Conservation (phyloP, 441 rosid species). For the Manihot esculenta region DNA sequence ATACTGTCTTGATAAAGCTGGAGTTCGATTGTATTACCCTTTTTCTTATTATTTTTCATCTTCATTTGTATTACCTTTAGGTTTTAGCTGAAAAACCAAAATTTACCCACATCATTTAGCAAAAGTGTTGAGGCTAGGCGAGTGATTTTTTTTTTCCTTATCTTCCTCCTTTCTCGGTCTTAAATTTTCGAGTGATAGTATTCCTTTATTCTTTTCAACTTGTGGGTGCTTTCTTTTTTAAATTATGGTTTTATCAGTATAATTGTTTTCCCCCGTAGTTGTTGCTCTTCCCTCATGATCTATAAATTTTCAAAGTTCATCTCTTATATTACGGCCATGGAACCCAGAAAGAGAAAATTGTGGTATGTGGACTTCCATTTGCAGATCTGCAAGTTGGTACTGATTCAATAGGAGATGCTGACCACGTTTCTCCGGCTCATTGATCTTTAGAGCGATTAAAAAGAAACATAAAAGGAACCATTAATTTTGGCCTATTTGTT, state of each 20-base stretch:
- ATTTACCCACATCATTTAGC: constrained; percentile 8
- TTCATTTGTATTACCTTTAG: constrained; percentile 13
- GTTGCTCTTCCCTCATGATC: background rate
- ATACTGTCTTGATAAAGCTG: constrained; percentile 17
- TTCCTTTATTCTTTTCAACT: background rate
- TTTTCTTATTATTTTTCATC: too few relatives aligned
- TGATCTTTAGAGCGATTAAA: too few relatives aligned
- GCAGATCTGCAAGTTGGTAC: background rate
- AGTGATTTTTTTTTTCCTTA: background rate
- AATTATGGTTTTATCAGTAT: background rate
- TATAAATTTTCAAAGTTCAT: too few relatives aligned
- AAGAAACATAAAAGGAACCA: too few relatives aligned
- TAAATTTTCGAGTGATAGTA: background rate
- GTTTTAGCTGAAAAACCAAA: constrained; percentile 12
- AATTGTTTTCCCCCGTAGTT: background rate
- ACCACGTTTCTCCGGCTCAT: too few relatives aligned
- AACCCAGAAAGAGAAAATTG: too few relatives aligned
- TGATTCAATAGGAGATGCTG: too few relatives aligned
- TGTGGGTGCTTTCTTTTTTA: background rate
- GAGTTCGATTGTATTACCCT: constrained; percentile 8
- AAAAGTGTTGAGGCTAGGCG: constrained; percentile 15
- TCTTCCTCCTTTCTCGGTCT: background rate
- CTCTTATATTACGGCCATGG: too few relatives aligned
- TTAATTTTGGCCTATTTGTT: too few relatives aligned
- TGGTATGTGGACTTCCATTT: too few relatives aligned